Evolutionary conservation across 768 basidiomycete genomes (phyloP).

Genomic region (Leccinum aurantiacum): DNA sequence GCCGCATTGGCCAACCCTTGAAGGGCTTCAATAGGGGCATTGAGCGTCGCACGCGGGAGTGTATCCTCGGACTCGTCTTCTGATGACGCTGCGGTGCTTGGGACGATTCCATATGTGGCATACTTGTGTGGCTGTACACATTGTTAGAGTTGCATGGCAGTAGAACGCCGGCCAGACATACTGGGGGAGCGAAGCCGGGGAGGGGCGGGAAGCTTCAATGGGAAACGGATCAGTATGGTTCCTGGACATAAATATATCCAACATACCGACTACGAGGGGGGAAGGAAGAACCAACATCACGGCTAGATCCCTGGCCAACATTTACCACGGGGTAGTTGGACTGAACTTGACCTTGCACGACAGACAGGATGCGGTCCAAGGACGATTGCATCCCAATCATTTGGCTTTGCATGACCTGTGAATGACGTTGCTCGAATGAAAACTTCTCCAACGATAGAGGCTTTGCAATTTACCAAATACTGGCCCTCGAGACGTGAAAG

Average conservation of each 20-base stretch:
- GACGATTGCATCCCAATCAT: constrained; percentile 95
- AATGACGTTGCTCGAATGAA: constrained; percentile 3
- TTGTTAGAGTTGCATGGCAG: constrained; percentile 17
- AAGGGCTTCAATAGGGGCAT: constrained; percentile 91
- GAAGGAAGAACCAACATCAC: constrained; percentile 30
- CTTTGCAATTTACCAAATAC: constrained; percentile 56
- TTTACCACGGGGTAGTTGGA: constrained; percentile 19
- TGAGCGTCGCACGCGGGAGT: constrained; percentile 76
- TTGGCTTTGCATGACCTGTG: constrained; percentile 86
- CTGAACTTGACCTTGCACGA: constrained; percentile 50
- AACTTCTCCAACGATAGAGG: neutral
- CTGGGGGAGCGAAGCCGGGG: constrained; percentile 90
- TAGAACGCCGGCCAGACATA: constrained; percentile 37
- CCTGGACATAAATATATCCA: constrained; percentile 24
- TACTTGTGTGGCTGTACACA: constrained; percentile 76
- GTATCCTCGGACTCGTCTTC: constrained; percentile 93
- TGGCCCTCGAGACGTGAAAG: constrained; percentile 84
- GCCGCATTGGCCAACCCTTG: constrained; percentile 95
- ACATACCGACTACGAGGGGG: constrained; percentile 34
- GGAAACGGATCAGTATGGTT: constrained; percentile 31
- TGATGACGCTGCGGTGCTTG: constrained; percentile 79
- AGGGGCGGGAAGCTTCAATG: constrained; percentile 71
- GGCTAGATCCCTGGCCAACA: constrained; percentile 21
- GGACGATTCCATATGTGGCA: constrained; percentile 86
- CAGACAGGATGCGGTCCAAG: constrained; percentile 76